These are phyloP conservation scores for Aspergillus haitiensis DNA, from an alignment of 495 filamentous ascomycete genomes.

Conservation along the genomic window DNA sequence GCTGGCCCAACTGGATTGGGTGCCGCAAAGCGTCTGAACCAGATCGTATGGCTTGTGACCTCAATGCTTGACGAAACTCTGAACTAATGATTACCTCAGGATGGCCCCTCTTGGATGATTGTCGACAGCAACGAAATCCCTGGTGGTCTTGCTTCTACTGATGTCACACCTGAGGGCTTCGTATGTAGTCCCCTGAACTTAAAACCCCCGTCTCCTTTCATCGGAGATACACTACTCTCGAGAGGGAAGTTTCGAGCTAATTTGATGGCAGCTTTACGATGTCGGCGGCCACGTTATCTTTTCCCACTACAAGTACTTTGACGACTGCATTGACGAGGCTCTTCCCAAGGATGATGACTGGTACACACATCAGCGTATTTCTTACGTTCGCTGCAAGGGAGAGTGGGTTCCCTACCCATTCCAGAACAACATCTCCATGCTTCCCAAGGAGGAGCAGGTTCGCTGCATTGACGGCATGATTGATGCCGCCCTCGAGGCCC, in stretches of 20 bases:
- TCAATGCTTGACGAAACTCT: conserved; percentile 11
- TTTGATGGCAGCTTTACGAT: conserved; percentile 78
- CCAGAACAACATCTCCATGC: conserved; percentile 99
- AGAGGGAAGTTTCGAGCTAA: conserved; percentile 15
- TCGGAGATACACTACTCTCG: not conserved
- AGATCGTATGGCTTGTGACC: conserved; percentile 67
- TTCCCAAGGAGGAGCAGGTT: conserved; percentile 96
- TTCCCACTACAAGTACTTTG: conserved; percentile 99
- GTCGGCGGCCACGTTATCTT: conserved; percentile 99
- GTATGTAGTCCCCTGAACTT: conserved; percentile 57
- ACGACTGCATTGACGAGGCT: conserved; percentile 96
- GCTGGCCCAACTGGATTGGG: conserved; percentile 95
- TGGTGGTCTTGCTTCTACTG: conserved; percentile 95
- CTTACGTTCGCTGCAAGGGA: conserved; percentile 94
- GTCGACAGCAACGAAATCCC: conserved; percentile 90
- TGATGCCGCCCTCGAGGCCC: conserved; percentile 83
- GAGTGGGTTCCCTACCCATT: conserved; percentile 98
- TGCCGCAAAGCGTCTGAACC: conserved; percentile 95
- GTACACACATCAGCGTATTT: conserved; percentile 97
- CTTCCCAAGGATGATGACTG: conserved; percentile 91
- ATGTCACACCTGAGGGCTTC: conserved; percentile 94
- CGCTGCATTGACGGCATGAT: conserved; percentile 96
- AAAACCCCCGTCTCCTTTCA: not conserved
- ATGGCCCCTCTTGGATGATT: conserved; percentile 93
- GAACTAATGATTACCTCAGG: conserved; percentile 49